phyloP scores from a whole-genome alignment of 176 grass and related monocot species.

The Alloteropsis semialata region DNA sequence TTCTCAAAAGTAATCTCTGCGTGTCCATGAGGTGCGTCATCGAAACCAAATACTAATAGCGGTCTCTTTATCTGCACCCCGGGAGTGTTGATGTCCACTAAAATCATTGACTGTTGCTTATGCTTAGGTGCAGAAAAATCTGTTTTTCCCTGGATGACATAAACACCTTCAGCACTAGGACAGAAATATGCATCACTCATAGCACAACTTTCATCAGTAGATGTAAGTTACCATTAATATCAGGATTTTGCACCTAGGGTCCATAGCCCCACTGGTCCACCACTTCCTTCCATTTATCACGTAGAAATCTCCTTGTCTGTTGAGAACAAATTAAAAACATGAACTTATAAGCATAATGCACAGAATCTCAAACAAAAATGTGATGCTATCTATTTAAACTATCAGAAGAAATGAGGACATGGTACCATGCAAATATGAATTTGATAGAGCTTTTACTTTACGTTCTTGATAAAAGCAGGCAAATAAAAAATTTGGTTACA shows the following conservation, averaged over 20 bases:
- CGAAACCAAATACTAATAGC: conserved; percentile 87
- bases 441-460: neutral
- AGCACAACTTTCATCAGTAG: neutral
- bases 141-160: conserved; percentile 79
- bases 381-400: neutral
- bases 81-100: conserved; percentile 77
- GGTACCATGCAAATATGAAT: neutral
- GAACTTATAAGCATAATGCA: neutral
- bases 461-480: neutral
- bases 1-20: conserved; percentile 94
- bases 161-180: neutral
- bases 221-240: conserved; percentile 82
- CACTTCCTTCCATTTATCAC: conserved; percentile 90
- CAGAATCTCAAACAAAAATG: neutral
- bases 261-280: conserved; percentile 99
- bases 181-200: neutral
- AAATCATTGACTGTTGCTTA: conserved; percentile 96
- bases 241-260: conserved; percentile 92
- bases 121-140: conserved; percentile 80
- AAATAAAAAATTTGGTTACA: neutral
- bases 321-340: neutral
- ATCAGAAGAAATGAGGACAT: neutral
- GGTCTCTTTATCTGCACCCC: conserved; percentile 87
- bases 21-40: conserved; percentile 94
- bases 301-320: conserved; percentile 83